phyloP scores from a whole-genome alignment of 2,329 filamentous ascomycete genomes.

The Curvularia spicifera region DNA sequence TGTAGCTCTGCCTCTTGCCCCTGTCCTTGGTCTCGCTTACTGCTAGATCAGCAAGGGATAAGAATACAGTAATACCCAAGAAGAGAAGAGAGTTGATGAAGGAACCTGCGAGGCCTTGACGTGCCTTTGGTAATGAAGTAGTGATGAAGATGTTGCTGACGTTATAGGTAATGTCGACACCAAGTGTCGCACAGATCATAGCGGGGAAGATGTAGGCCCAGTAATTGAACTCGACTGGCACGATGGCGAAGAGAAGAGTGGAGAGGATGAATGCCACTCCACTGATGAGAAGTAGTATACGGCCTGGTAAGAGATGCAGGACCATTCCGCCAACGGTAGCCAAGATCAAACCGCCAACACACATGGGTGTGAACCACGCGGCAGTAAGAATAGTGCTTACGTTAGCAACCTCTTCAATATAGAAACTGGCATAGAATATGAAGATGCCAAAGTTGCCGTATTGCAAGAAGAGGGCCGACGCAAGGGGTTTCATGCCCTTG shows the following conservation, averaged over 20 bases:
- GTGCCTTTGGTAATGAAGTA: conserved; percentile 42
- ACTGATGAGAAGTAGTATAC: conserved; percentile 41
- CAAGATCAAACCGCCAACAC: conserved; percentile 44
- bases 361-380: conserved; percentile 49
- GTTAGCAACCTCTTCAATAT: conserved; percentile 43
- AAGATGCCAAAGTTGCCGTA: conserved; percentile 49
- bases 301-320: conserved; percentile 46
- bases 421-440: conserved; percentile 50
- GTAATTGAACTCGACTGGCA: conserved; percentile 42
- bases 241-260: conserved; percentile 45
- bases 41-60: conserved; percentile 47
- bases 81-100: conserved; percentile 48
- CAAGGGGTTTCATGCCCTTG: conserved; percentile 64
- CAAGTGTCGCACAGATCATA: conserved; percentile 54
- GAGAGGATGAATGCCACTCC: conserved; percentile 41
- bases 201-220: conserved; percentile 50
- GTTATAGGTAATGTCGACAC: conserved; percentile 49
- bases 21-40: conserved; percentile 42
- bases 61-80: conserved; percentile 46
- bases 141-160: conserved; percentile 50
- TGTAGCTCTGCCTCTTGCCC: conserved; percentile 44
- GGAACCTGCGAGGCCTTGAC: conserved; percentile 47
- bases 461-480: conserved; percentile 54
- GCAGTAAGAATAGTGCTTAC: conserved; percentile 40
- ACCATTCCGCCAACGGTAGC: conserved; percentile 44